Evolutionary conservation across 805 yeast genomes (phyloP), one percentile per base, ranked within the genome.

Genomic region (Wickerhamiella azymoides): DNA sequence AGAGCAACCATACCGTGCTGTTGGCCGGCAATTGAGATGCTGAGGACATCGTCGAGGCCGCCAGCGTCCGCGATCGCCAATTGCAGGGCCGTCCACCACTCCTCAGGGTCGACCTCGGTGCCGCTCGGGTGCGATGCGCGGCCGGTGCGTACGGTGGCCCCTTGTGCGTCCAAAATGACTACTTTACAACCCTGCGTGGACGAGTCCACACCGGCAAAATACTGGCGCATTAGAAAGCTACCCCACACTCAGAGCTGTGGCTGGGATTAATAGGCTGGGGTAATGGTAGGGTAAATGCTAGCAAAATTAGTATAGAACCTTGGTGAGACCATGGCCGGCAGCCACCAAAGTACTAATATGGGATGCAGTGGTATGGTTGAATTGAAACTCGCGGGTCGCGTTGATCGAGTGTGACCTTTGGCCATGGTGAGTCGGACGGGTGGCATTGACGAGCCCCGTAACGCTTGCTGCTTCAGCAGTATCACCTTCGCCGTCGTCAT

Each of bases 151-250:
- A 52, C 48, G 2, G 45, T 41, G 3, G 39, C 28, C 14, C 58
- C 58, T 2, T 51, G 43, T 2, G 18, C 43, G 26, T 55, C 50
- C 16, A 48, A 44, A 43, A 55, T 50, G 1, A 49, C 51, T 13
- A 55, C 45, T 36, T 55, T 55, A 41, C 58, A 55, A 4, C 57
- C 58, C 35, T 55, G 58, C 2, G 58, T 55, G 9, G 57, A 54
- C 18, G 58, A 54, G 36, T 55, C 58, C 3, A 55, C 52, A 3
- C 58, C 58, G 0, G 58, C 58, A 4, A 51, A 51, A 35, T 25
- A 40, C 18, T 25, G 17, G 14, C 33, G 26, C 36, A 30, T 30
- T 30, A 30, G 33, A 30, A 30, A 30, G 33, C 33, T 30, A 13
- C 33, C 33, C 33, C 33, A 30, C 33, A 27, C 13, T 27, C 8